phyloP scores from a whole-genome alignment of 805 yeast species.

The Candida hungchunana region DNA sequence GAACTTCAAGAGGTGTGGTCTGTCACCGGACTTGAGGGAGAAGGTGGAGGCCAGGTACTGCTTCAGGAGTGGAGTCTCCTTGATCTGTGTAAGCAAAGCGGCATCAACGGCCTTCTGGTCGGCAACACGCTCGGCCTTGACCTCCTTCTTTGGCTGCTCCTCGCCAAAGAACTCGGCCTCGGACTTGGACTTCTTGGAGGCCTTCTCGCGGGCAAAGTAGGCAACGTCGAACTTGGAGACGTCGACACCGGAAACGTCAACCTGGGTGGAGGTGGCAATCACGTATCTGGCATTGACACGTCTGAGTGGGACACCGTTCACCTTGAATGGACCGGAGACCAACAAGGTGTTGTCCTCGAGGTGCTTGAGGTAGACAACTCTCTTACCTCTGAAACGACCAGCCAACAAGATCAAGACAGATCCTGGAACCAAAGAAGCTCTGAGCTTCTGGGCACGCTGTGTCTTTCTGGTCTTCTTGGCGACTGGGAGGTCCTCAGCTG shows the following conservation, averaged over 20 bases:
- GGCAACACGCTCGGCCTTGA: conserved; percentile 89
- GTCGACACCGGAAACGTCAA: conserved; percentile 73
- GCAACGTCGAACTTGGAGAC: conserved; percentile 88
- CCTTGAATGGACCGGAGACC: conserved; percentile 98
- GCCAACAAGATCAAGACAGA: conserved; percentile 95
- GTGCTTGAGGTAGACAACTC: conserved; percentile 96
- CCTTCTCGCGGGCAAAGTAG: conserved; percentile 95
- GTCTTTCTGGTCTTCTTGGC: conserved; percentile 89
- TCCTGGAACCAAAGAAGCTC: conserved; percentile 96
- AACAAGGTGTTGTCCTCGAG: conserved; percentile 97
- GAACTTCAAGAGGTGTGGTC: conserved; percentile 96
- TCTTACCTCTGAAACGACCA: conserved; percentile 99
- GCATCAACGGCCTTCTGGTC: conserved; percentile 96
- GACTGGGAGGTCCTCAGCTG: conserved; percentile 85
- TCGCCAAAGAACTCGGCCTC: conserved; percentile 90
- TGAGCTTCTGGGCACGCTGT: conserved; percentile 88
- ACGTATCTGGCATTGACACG: conserved; percentile 98
- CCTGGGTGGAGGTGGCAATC: conserved; percentile 95
- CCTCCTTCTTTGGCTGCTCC: conserved; percentile 72
- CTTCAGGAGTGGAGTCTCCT: conserved; percentile 95
- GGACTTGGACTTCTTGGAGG: conserved; percentile 75
- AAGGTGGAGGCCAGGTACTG: conserved; percentile 94
- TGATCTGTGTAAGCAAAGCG: conserved; percentile 87
- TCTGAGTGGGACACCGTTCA: conserved; percentile 99
- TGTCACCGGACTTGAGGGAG: conserved; percentile 98